phyloP scores from a whole-genome alignment of 768 basidiomycete genomes.

The Termitomyces sp. region DNA sequence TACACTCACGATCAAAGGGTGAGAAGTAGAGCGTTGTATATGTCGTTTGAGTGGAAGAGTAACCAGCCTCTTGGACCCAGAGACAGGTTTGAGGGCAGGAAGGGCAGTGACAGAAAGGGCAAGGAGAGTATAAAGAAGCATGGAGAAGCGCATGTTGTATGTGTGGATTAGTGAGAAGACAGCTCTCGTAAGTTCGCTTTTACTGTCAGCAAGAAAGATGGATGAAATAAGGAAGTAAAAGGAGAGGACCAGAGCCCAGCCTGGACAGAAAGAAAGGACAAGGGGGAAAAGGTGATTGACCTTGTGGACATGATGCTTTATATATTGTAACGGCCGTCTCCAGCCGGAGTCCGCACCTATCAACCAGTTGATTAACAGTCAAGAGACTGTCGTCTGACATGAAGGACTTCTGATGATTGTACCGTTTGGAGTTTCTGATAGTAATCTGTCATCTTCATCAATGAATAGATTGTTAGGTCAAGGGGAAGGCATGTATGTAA shows the following conservation, averaged over 20 bases:
- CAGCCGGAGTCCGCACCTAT: conserved; percentile 3
- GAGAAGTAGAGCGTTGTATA: conserved; percentile 22
- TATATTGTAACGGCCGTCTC: conserved; percentile 8
- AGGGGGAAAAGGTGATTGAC: conserved; percentile 5
- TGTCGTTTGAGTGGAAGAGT: conserved; percentile 40
- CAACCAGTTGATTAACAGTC: neutral
- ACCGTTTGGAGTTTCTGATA: neutral
- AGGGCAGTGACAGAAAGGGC: conserved; percentile 35
- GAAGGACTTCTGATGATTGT: neutral
- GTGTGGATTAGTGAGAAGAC: conserved; percentile 12
- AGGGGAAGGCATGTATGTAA: neutral
- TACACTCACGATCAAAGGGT: conserved; percentile 32
- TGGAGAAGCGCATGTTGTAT: conserved; percentile 48
- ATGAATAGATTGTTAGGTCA: no score
- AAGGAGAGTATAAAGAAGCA: conserved; percentile 48
- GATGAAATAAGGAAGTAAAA: conserved; percentile 15
- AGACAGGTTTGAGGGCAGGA: conserved; percentile 23
- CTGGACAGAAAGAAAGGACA: conserved; percentile 20
- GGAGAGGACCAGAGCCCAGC: conserved; percentile 20
- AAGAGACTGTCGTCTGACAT: neutral
- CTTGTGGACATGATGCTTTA: conserved; percentile 6
- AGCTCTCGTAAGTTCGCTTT: conserved; percentile 18
- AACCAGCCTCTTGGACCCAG: conserved; percentile 24
- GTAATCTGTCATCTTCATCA: neutral
- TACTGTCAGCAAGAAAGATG: conserved; percentile 14